Base-by-base conservation (phyloP, 2,329 filamentous ascomycete genomes). In the Aulographum hederae region DNA sequence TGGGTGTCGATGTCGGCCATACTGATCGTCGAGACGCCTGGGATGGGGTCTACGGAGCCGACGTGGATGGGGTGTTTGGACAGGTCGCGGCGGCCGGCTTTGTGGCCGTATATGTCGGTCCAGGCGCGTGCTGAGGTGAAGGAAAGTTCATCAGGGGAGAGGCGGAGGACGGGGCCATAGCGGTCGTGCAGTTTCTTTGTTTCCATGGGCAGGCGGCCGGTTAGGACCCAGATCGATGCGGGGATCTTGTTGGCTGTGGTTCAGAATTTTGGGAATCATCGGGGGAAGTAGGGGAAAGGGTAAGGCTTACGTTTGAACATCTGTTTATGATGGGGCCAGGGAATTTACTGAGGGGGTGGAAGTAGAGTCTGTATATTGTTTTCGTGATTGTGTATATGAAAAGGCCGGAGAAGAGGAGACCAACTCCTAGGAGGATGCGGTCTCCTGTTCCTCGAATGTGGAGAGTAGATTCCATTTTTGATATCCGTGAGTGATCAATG, bases 161-260 rank as follows among this genome's bases (percentile, higher is more conserved):
- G 56, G 31, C 56, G 47, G 18, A 60, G 43, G 28, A 58, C 50
- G 6, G 56, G 56, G 11, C 34, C 34, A 19, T 36, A 36, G 30
- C 27, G 15, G 15, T 30, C 25, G 17, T 36, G 34, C 21, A 36
- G 21, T 8, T 39, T 21, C 30, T 23, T 37, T 14, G 4, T 13
- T 31, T 3, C 38, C 38, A 11, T 23, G 15, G 5, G 32, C n/a
- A 16, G 37, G 13, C 11, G 38, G 8, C 21, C 21, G 21, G 8
- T 8, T 8, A 25, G 21, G n/a, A 25, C 21, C 21, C 21, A 25
- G 8, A 25, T 25, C 8, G n/a, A n/a, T n/a, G n/a, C n/a, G n/a
- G n/a, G n/a, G n/a, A n/a, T n/a, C n/a, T n/a, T n/a, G n/a, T n/a
- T n/a, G n/a, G n/a, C n/a, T n/a, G n/a, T n/a, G n/a, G n/a, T n/a